Conservation (phyloP, 306 rosid genomes). For the Castanea sativa region DNA sequence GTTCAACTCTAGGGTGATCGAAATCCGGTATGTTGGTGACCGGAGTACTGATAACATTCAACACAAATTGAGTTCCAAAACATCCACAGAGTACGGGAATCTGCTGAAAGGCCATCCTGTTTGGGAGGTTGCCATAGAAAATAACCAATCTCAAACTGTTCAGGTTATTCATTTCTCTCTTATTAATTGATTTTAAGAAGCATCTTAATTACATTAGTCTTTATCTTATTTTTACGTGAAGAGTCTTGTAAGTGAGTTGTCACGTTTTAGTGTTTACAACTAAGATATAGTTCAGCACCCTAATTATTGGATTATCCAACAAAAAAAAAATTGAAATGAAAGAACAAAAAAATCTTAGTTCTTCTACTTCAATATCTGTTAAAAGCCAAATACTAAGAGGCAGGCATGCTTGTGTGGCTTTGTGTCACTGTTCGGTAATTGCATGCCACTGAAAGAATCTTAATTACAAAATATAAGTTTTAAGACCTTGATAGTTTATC, state of each 20-base stretch:
- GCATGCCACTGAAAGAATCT: neutral
- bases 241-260: too few relatives aligned
- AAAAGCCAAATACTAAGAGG: neutral
- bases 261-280: too few relatives aligned
- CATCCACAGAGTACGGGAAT: constrained; percentile 22
- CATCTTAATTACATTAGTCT: too few relatives aligned
- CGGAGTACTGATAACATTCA: neutral
- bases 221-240: too few relatives aligned
- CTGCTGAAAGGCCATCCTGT: constrained; percentile 31
- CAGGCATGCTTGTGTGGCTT: neutral
- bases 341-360: too few relatives aligned
- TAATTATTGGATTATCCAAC: too few relatives aligned
- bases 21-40: constrained; percentile 34
- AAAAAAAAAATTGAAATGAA: too few relatives aligned
- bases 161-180: constrained; percentile 25
- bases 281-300: too few relatives aligned
- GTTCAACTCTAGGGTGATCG: constrained; percentile 50
- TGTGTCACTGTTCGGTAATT: neutral
- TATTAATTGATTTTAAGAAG: neutral
- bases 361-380: neutral
- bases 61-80: too few relatives aligned
- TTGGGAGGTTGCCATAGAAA: constrained; percentile 46
- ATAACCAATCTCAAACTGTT: constrained; percentile 7
- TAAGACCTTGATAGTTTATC: neutral
- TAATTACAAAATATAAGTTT: neutral